phyloP scores from a whole-genome alignment of 2,329 filamentous ascomycete species.

The Aureobasidium vineae region DNA sequence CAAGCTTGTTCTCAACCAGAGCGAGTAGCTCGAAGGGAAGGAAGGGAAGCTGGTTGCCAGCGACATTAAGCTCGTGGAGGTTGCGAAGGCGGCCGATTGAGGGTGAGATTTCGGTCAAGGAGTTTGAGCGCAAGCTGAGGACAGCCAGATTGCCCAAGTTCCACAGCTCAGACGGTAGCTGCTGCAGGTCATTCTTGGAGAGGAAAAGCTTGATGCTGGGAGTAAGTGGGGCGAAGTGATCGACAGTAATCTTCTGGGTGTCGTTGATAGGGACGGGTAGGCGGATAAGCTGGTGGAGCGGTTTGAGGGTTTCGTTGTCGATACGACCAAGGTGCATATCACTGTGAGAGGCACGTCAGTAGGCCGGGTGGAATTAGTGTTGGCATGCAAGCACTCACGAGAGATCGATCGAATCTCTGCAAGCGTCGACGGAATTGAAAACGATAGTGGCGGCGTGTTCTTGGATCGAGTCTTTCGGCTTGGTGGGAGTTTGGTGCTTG shows the following conservation, averaged over 20 bases:
- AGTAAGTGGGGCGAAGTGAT: conserved; percentile 59
- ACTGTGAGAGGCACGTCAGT: not conserved
- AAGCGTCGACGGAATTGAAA: conserved; percentile 49
- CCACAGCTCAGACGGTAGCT: conserved; percentile 61
- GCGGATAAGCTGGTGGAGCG: conserved; percentile 47
- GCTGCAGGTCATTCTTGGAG: conserved; percentile 56
- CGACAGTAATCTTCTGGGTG: conserved; percentile 52
- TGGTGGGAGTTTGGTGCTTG: not conserved
- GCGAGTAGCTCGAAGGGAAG: conserved; percentile 64
- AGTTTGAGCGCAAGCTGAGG: conserved; percentile 65
- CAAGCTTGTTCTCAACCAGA: conserved; percentile 53
- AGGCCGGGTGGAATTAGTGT: not conserved
- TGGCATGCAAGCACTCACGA: conserved; percentile 48
- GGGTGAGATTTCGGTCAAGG: conserved; percentile 60
- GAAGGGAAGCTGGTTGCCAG: conserved; percentile 60
- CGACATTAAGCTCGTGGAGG: conserved; percentile 63
- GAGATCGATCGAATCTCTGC: conserved; percentile 60
- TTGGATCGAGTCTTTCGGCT: conserved; percentile 26
- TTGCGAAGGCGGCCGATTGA: conserved; percentile 58
- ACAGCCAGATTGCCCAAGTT: conserved; percentile 61
- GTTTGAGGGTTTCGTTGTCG: conserved; percentile 57
- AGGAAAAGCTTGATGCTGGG: conserved; percentile 63
- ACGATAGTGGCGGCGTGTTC: conserved; percentile 33
- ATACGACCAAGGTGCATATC: conserved; percentile 52
- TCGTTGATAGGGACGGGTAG: conserved; percentile 33